Base-by-base conservation (phyloP, 2,329 filamentous ascomycete species). In the Shiraia sp. region DNA sequence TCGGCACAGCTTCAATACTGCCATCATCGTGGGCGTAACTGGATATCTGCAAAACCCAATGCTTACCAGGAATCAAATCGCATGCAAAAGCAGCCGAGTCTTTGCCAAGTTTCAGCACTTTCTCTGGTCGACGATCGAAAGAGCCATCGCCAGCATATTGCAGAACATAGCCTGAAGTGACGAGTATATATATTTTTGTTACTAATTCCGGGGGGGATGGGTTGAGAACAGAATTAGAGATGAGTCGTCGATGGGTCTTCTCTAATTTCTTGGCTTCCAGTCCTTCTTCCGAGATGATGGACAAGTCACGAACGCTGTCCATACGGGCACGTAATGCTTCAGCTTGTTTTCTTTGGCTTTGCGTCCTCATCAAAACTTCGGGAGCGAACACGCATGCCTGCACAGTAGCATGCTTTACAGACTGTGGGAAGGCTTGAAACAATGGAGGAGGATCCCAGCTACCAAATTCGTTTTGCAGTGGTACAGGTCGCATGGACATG, bases 341-440 rank as follows among this genome's bases (percentile, higher is more conserved):
- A 38, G 69, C 72, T 46, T 77, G 79, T 45, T 75, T 74, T 36
- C 78, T 77, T 49, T 82, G 80, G 33, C 69, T 71, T 49, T 77
- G 49, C 80, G 71, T 45, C 25, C 85, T 81, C 36, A 90, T 65
- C 32, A 93, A 80, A 1, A 79, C 71, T 47, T 95, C 90, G 2
- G 86, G 79, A 1, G 86, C 81, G 9, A 86, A 70, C 2, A 79
- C 80, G 26, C 86, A 85, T 12, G 86, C 79, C 17, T 84, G 79
- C 3, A 95, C 74, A 12, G 79, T 82, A 9, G 82, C 83, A 65
- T 93, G 82, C 59, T 87, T 90, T 53, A 89, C 79, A 2, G 89
- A 83, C 68, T 95, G 90, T 0, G 88, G 86, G 63, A 90, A 95
- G 10, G 88, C 90, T 65, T 95, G 87, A 66, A 91, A 95, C 10